phyloP scores from a whole-genome alignment of 2,329 filamentous ascomycete species.

The Phaeosphaeriaceae sp. region DNA sequence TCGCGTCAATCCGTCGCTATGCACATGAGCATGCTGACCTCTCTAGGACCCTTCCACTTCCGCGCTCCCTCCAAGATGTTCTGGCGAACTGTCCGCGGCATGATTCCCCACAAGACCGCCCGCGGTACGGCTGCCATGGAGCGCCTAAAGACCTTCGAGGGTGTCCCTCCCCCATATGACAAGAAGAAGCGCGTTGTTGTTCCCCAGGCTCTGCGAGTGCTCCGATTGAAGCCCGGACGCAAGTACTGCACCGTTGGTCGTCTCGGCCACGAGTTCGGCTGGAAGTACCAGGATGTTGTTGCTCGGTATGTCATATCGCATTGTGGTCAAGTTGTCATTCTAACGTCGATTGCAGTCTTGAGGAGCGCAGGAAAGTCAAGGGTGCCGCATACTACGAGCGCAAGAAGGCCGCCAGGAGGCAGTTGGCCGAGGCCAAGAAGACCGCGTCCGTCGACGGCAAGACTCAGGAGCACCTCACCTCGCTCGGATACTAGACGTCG shows the following conservation, averaged over 20 bases:
- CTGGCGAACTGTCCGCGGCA: slow-evolving; percentile 99
- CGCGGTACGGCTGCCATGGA: slow-evolving; percentile 95
- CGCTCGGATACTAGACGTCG: slow-evolving; percentile 82
- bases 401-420: slow-evolving; percentile 95
- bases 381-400: slow-evolving; percentile 98
- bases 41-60: slow-evolving; percentile 97
- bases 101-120: slow-evolving; percentile 99
- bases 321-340: slow-evolving; percentile 3
- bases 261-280: slow-evolving; percentile 98
- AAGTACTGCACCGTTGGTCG: slow-evolving; percentile 99
- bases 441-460: slow-evolving; percentile 84
- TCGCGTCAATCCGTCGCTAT: neutral
- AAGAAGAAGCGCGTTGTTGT: slow-evolving; percentile 99
- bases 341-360: slow-evolving; percentile 70
- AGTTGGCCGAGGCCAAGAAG: slow-evolving; percentile 92
- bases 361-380: slow-evolving; percentile 99
- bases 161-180: slow-evolving; percentile 98
- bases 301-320: slow-evolving; percentile 74
- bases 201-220: slow-evolving; percentile 94
- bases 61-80: slow-evolving; percentile 98
- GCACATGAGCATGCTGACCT: slow-evolving; percentile 21
- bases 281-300: slow-evolving; percentile 99
- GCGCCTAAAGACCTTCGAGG: slow-evolving; percentile 99
- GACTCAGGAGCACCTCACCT: slow-evolving; percentile 86
- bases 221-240: slow-evolving; percentile 97